Conservation (phyloP, 164 flowering plant species). For the Malania oleifera region DNA sequence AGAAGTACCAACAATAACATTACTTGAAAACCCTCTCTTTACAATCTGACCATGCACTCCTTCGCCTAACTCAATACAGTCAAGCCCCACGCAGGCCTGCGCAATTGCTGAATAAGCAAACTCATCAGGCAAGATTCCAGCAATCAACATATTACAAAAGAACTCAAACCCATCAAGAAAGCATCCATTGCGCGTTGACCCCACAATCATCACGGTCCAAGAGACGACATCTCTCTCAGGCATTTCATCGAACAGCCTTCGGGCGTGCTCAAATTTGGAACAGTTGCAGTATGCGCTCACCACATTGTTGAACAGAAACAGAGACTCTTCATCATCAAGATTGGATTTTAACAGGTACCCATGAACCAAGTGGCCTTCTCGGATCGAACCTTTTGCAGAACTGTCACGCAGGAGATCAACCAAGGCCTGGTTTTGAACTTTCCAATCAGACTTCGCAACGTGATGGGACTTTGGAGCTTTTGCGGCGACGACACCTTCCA, state of each 20-base stretch:
- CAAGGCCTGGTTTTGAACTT: conserved; percentile 19
- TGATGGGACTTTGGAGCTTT: too few relatives aligned
- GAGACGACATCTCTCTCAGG: conserved; percentile 44
- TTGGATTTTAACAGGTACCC: conserved; percentile 34
- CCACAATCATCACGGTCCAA: conserved; percentile 63
- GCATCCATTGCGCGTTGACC: conserved; percentile 33
- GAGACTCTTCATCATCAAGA: conserved; percentile 20
- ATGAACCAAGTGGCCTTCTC: conserved; percentile 40
- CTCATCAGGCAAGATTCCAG: conserved; percentile 41
- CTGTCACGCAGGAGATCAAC: conserved; percentile 37
- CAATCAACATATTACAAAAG: conserved; percentile 32
- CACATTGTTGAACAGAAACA: conserved; percentile 40
- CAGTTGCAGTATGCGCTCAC: conserved; percentile 46
- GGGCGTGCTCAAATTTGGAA: conserved; percentile 32
- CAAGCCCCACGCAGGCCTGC: conserved; percentile 47
- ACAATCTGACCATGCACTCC: conserved; percentile 50
- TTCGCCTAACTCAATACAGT: conserved; percentile 34
- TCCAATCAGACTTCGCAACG: too few relatives aligned
- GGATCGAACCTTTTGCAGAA: conserved; percentile 23
- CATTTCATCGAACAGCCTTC: conserved; percentile 40
- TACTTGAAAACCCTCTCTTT: conserved; percentile 28
- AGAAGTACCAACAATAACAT: conserved; percentile 41
- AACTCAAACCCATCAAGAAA: conserved; percentile 37
- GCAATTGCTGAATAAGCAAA: conserved; percentile 43
- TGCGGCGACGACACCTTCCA: too few relatives aligned